Evolutionary conservation across 2,329 filamentous ascomycete genomes (phyloP).

Genomic region (Huntiella abstrusa): DNA sequence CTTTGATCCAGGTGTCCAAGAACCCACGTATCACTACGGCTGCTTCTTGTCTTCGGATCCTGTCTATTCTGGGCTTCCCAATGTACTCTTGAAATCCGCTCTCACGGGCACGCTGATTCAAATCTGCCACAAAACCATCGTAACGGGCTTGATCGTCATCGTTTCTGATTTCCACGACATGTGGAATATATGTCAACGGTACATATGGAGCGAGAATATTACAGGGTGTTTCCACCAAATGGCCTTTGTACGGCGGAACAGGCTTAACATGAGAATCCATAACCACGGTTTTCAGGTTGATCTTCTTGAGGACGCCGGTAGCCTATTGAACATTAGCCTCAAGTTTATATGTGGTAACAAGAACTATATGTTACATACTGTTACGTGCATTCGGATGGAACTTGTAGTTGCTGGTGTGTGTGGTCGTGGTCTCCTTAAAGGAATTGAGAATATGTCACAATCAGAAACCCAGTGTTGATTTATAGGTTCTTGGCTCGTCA

Average conservation of each 20-base stretch:
- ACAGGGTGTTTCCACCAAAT: slow-evolving; percentile 39
- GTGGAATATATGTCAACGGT: slow-evolving; percentile 40
- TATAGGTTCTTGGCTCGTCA: neutral
- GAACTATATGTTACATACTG: neutral
- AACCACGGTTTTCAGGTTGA: slow-evolving; percentile 18
- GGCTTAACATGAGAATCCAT: slow-evolving; percentile 31
- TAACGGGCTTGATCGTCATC: slow-evolving; percentile 23
- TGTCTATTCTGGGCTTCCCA: slow-evolving; percentile 6
- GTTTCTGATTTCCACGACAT: slow-evolving; percentile 36
- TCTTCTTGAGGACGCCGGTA: neutral
- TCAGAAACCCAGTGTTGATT: neutral
- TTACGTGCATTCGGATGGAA: neutral
- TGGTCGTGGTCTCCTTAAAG: neutral
- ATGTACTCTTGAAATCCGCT: slow-evolving; percentile 9
- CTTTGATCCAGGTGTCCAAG: slow-evolving; percentile 33
- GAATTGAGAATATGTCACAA: neutral
- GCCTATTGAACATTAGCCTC: slow-evolving; percentile 1
- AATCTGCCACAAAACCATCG: slow-evolving; percentile 6
- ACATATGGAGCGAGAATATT: slow-evolving; percentile 42
- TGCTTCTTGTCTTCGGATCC: slow-evolving; percentile 7
- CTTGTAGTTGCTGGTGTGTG: neutral
- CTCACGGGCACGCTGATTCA: slow-evolving; percentile 7
- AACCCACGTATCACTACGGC: slow-evolving; percentile 4
- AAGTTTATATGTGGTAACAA: neutral
- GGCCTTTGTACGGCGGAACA: slow-evolving; percentile 40